A percentile compares a stretch with the other conserved stretches of the same genome.
phyloP scores from a whole-genome alignment of 1,284 basidiomycete genomes.

The Inonotus obliquus region DNA sequence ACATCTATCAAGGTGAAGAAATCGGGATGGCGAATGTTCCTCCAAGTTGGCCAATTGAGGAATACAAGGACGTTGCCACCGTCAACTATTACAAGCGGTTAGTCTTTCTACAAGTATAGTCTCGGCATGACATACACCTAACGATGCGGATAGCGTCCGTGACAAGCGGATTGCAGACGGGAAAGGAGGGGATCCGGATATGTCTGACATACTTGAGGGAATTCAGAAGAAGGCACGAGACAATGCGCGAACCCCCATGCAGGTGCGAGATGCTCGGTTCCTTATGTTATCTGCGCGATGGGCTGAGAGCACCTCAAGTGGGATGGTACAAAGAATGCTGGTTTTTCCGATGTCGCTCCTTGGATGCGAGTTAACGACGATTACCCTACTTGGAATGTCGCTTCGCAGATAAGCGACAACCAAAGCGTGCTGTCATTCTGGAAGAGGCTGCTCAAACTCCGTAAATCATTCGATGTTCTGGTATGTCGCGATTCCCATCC shows the following conservation, averaged over 20 bases:
- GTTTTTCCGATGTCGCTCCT: slow-evolving; percentile 53
- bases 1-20: slow-evolving; percentile 73
- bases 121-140: background rate
- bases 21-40: slow-evolving; percentile 70
- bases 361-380: slow-evolving; percentile 81
- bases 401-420: slow-evolving; percentile 41
- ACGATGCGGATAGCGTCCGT: slow-evolving; percentile 32
- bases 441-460: slow-evolving; percentile 45
- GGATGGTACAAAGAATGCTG: slow-evolving; percentile 50
- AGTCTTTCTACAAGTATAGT: slow-evolving; percentile 18
- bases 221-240: slow-evolving; percentile 66
- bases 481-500: slow-evolving; percentile 31
- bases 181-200: slow-evolving; percentile 40
- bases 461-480: slow-evolving; percentile 52
- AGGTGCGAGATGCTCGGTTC: slow-evolving; percentile 31
- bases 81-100: slow-evolving; percentile 46
- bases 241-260: slow-evolving; percentile 65
- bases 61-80: slow-evolving; percentile 64
- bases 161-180: slow-evolving; percentile 35
- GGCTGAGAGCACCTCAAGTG: slow-evolving; percentile 39
- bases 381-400: slow-evolving; percentile 58
- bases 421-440: slow-evolving; percentile 57
- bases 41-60: slow-evolving; percentile 59
- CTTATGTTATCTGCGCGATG: background rate
- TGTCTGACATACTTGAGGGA: slow-evolving; percentile 51